A percentile compares a stretch with the other conserved stretches of the same genome.
These are phyloP conservation scores for Gremmenia infestans DNA, from an alignment of 2,329 filamentous ascomycete genomes.

Conservation along the genomic window DNA sequence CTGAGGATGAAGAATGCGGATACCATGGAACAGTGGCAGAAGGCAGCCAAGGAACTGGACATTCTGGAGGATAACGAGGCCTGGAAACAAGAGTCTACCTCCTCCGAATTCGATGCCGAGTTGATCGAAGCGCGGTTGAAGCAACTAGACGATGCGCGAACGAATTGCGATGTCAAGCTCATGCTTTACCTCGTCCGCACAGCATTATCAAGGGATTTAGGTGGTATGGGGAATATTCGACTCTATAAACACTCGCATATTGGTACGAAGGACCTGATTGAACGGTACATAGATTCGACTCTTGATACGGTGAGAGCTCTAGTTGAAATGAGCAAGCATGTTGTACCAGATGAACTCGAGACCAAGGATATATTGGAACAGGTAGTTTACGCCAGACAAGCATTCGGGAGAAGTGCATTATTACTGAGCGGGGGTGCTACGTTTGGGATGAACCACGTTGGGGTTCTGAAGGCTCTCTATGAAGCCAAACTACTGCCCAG, in stretches of 20 bases:
- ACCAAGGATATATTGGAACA: constrained; percentile 50
- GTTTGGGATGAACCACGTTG: constrained; percentile 69
- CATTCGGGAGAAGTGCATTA: constrained; percentile 62
- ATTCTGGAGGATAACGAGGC: constrained; percentile 70
- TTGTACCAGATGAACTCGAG: constrained; percentile 50
- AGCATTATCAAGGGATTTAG: constrained; percentile 72
- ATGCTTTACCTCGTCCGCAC: constrained; percentile 83
- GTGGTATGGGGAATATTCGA: constrained; percentile 77
- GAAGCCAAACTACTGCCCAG: constrained; percentile 58
- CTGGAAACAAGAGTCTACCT: constrained; percentile 66
- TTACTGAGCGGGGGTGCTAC: constrained; percentile 65
- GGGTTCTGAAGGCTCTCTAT: constrained; percentile 63
- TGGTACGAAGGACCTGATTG: constrained; percentile 82
- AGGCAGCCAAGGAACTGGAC: constrained; percentile 73
- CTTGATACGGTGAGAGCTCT: constrained; percentile 68
- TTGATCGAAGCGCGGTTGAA: constrained; percentile 65
- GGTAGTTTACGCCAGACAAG: constrained; percentile 54
- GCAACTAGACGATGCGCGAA: constrained; percentile 70
- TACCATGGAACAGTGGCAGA: constrained; percentile 67
- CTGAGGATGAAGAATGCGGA: constrained; percentile 63
- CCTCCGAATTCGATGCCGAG: constrained; percentile 53
- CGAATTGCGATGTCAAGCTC: constrained; percentile 63
- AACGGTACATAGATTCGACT: constrained; percentile 78
- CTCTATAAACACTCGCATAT: constrained; percentile 81
- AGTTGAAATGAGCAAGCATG: constrained; percentile 52